A percentile compares a stretch with the other conserved stretches of the same genome.
These are phyloP conservation scores for Podaxis pistillaris DNA, from an alignment of 768 basidiomycete species.

Conservation along the genomic window DNA sequence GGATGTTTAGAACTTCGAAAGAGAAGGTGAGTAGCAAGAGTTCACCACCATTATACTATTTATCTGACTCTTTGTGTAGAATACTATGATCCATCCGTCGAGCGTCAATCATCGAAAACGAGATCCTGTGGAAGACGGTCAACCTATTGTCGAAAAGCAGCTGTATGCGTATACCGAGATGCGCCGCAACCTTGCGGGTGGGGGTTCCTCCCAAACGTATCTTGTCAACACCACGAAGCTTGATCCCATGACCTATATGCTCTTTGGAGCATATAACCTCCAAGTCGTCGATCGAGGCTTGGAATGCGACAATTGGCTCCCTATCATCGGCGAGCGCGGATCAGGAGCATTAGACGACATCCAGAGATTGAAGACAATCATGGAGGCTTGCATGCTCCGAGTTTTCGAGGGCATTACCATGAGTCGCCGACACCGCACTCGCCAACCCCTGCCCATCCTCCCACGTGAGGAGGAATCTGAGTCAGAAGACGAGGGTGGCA, in stretches of 20 bases:
- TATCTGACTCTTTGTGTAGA: constrained; percentile 36
- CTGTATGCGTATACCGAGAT: constrained; percentile 85
- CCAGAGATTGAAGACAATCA: constrained; percentile 72
- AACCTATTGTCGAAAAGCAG: constrained; percentile 56
- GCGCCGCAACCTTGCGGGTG: constrained; percentile 65
- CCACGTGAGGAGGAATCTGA: constrained; percentile 55
- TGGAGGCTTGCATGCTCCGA: constrained; percentile 84
- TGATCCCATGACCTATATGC: constrained; percentile 85
- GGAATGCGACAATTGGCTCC: constrained; percentile 90
- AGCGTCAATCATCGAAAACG: constrained; percentile 81
- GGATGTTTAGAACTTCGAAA: constrained; percentile 69
- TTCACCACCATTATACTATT: constrained; percentile 11
- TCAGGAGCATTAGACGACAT: constrained; percentile 67
- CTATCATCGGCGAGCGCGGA: constrained; percentile 70
- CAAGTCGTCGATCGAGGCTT: constrained; percentile 69
- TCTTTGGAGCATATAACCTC: constrained; percentile 86
- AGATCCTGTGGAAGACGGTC: constrained; percentile 28
- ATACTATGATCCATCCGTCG: constrained; percentile 76
- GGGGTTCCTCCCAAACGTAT: constrained; percentile 55
- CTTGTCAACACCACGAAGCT: constrained; percentile 81
- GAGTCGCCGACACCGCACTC: constrained; percentile 34
- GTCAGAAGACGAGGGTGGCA: constrained; percentile 55
- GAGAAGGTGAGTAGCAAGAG: constrained; percentile 65
- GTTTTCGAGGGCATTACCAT: constrained; percentile 84
- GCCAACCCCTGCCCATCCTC: constrained; percentile 30